Conservation (phyloP, 2,329 filamentous ascomycete genomes). For the Curvularia eragrostidis region DNA sequence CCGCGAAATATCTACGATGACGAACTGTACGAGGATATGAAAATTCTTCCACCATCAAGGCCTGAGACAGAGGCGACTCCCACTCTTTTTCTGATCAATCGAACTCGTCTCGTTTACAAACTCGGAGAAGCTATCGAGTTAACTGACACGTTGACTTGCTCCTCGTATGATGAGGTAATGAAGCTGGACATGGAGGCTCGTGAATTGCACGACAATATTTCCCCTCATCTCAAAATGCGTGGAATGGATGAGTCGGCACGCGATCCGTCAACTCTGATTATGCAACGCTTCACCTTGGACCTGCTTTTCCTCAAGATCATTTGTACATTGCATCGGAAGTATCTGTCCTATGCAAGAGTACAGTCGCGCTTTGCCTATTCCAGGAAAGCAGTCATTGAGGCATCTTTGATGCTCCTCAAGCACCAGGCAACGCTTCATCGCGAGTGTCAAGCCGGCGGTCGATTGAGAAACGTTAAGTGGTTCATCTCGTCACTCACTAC, state of each 20-base stretch:
- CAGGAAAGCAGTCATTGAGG: conserved; percentile 81
- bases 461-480: conserved; percentile 76
- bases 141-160: conserved; percentile 67
- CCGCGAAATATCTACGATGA: conserved; percentile 83
- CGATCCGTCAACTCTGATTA: conserved; percentile 72
- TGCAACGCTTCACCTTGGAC: conserved; percentile 84
- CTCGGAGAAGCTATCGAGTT: conserved; percentile 75
- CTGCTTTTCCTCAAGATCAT: conserved; percentile 88
- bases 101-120: conserved; percentile 70
- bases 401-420: conserved; percentile 79
- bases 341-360: conserved; percentile 73
- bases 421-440: conserved; percentile 78
- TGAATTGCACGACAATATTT: conserved; percentile 68
- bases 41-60: conserved; percentile 70
- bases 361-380: conserved; percentile 86
- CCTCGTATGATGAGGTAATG: conserved; percentile 67
- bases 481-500: conserved; percentile 80
- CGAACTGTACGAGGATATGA: conserved; percentile 74
- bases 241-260: conserved; percentile 74
- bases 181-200: conserved; percentile 65
- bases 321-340: conserved; percentile 87
- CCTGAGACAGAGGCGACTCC: conserved; percentile 75
- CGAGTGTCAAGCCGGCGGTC: conserved; percentile 75
- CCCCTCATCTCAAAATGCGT: conserved; percentile 79
- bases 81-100: conserved; percentile 79